phyloP scores from a whole-genome alignment of 352 stramenopile genomes.

The Globisporangium nunn region DNA sequence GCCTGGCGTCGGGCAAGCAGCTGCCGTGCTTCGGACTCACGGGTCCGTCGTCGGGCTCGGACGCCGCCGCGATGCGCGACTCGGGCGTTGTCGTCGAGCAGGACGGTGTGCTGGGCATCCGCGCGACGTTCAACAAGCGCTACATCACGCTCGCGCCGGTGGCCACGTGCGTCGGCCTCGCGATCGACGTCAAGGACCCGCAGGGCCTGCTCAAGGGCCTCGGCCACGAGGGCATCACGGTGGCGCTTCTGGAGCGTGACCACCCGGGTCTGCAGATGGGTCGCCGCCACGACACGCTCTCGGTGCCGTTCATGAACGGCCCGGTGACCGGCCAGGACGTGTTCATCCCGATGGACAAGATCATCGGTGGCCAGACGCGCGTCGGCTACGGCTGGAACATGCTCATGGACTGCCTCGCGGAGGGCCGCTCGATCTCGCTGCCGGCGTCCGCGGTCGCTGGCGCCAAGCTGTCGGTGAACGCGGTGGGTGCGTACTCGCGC shows the following conservation, averaged over 20 bases:
- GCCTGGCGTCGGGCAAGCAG: constrained; percentile 91
- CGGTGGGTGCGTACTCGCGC: constrained; percentile 92
- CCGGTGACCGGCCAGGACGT: constrained; percentile 95
- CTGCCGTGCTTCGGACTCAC: constrained; percentile 97
- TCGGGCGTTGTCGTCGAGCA: constrained; percentile 90
- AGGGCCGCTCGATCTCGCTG: constrained; percentile 96
- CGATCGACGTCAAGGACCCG: constrained; percentile 95
- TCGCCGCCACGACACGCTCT: constrained; percentile 92
- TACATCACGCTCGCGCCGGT: constrained; percentile 98
- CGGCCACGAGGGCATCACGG: constrained; percentile 93
- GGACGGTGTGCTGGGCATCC: constrained; percentile 94
- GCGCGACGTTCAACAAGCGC: constrained; percentile 96
- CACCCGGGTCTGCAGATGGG: constrained; percentile 94
- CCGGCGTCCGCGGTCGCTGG: constrained; percentile 91
- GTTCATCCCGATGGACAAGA: constrained; percentile 97
- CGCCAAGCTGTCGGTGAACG: constrained; percentile 88
- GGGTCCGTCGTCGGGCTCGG: constrained; percentile 91
- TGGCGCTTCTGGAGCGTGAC: constrained; percentile 94
- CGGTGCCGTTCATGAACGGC: constrained; percentile 97
- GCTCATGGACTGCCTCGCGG: constrained; percentile 98
- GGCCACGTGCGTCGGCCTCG: constrained; percentile 94
- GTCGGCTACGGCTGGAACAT: constrained; percentile 99
- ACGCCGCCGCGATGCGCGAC: constrained; percentile 94
- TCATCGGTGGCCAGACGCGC: constrained; percentile 94
- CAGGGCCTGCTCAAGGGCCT: constrained; percentile 91